Conservation (phyloP, 371 early-diverging fungal genomes). For the Rhizopus arrhizus region DNA sequence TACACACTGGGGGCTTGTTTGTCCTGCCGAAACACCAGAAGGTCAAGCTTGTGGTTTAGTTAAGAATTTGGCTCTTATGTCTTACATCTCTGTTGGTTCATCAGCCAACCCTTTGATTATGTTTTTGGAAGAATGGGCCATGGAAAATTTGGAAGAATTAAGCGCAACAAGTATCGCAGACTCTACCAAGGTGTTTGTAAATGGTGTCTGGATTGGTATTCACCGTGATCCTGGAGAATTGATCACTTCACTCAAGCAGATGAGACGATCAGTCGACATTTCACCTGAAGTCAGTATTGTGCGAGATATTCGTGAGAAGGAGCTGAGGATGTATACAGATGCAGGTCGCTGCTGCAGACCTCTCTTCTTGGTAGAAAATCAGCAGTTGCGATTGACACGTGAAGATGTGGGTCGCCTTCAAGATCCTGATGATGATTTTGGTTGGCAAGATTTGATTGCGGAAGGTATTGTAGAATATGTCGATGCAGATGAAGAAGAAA, state of each 20-base stretch:
- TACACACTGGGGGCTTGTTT: slow-evolving; percentile 99
- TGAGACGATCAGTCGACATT: slow-evolving; percentile 85
- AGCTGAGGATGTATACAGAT: slow-evolving; percentile 95
- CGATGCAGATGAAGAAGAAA: slow-evolving; percentile 99
- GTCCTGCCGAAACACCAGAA: slow-evolving; percentile 99
- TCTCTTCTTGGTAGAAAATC: slow-evolving; percentile 92
- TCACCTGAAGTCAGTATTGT: slow-evolving; percentile 95
- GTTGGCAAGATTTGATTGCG: slow-evolving; percentile 81
- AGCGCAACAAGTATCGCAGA: slow-evolving; percentile 63
- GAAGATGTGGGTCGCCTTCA: slow-evolving; percentile 63
- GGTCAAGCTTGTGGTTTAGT: slow-evolving; percentile 99
- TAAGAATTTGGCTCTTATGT: slow-evolving; percentile 99
- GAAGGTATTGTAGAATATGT: slow-evolving; percentile 96
- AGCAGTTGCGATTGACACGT: slow-evolving; percentile 62
- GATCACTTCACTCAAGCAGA: slow-evolving; percentile 73
- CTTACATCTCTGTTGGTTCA: slow-evolving; percentile 95
- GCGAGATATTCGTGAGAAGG: slow-evolving; percentile 93
- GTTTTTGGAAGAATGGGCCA: slow-evolving; percentile 94
- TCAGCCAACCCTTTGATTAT: slow-evolving; percentile 82
- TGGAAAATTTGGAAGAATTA: slow-evolving; percentile 94
- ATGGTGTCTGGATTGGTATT: slow-evolving; percentile 98
- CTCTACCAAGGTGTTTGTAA: slow-evolving; percentile 95
- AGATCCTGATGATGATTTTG: slow-evolving; percentile 55
- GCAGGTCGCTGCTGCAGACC: slow-evolving; percentile 98
- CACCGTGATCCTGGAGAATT: slow-evolving; percentile 87